Conservation (phyloP, 2,329 filamentous ascomycete species). For the Biscogniauxia mediterranea region DNA sequence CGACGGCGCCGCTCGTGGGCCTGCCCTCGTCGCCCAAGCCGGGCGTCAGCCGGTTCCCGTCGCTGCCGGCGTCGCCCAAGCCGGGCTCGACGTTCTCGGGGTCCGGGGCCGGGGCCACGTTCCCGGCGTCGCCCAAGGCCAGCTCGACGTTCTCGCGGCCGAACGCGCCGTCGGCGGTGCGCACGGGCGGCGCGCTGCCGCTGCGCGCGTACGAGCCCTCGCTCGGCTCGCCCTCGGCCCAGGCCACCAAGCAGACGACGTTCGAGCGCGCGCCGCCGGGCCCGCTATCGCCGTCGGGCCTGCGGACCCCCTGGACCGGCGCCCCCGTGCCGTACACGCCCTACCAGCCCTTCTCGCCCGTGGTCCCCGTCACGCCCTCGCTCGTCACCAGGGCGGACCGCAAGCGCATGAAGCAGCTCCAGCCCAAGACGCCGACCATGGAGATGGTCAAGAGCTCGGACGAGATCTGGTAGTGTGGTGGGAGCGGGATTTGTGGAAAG, state of each 20-base stretch:
- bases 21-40: constrained; percentile 47
- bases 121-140: constrained; percentile 47
- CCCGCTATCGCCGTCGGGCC: constrained; percentile 50
- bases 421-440: constrained; percentile 61
- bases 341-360: constrained; percentile 75
- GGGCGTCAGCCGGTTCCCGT: constrained; percentile 34
- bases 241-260: constrained; percentile 62
- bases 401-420: constrained; percentile 64
- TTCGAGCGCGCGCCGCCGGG: constrained; percentile 53
- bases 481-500: neutral
- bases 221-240: constrained; percentile 48
- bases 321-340: constrained; percentile 69
- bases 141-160: constrained; percentile 48
- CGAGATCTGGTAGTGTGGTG: constrained; percentile 60
- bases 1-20: constrained; percentile 50
- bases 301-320: constrained; percentile 62
- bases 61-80: constrained; percentile 37
- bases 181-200: constrained; percentile 56
- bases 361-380: constrained; percentile 74
- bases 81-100: constrained; percentile 29
- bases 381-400: constrained; percentile 69
- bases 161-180: constrained; percentile 53
- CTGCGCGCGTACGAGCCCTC: constrained; percentile 62
- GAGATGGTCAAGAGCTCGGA: constrained; percentile 61
- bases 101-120: too few relatives aligned